Base-by-base conservation (phyloP, 192 early-diverging fungal species). In the Cladochytrium replicatum region DNA sequence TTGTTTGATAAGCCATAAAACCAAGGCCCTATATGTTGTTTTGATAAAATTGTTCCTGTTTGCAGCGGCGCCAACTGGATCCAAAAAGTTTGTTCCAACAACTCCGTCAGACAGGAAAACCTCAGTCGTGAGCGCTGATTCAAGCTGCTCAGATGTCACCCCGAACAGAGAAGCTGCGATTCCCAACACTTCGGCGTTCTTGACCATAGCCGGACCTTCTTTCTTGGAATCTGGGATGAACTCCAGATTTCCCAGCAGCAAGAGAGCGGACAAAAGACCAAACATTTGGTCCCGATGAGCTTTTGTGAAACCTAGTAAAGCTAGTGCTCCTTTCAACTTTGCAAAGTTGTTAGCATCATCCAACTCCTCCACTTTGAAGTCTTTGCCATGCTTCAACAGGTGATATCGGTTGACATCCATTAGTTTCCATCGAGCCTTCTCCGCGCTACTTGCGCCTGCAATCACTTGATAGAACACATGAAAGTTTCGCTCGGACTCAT, bases 381-480 rank as follows among this genome's bases (percentile, higher is more conserved):
- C 39, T 28, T 50, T 53, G 48, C 71, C 63, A 41, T 54, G 42
- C 21, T 50, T 59, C 1, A 72, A 47, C 37, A 65, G 60, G 7
- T 48, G 47, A 41, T 64, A 71, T 0, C 40, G 29, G 22, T 54
- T 44, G 1, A 66, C 62, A 13, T 88, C 78, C 5, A 27, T 32
- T 22, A 97, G 69, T 29, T 74, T 79, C 58, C 89, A 84, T 37
- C 75, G 63, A 4, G 75, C 32, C 44, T 80, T 84, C 64, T 97
- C 91, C 52, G 89, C 83, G 17, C 67, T 49, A 22, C 81, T 72
- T 0, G 73, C 72, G n/a, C 86, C 88, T n/a, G 80, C 75, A 8
- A 92, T 68, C 32, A 97, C n/a, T n/a, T n/a, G n/a, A 59, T 94
- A 89, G 61, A 97, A 87, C 17, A 93, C 78, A 60, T 93, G 90